Percentiles rank a stretch among this genome's conserved stretches.
These are phyloP conservation scores for Backusella westeae DNA, from an alignment of 192 early-diverging fungal species.

Conservation along the genomic window DNA sequence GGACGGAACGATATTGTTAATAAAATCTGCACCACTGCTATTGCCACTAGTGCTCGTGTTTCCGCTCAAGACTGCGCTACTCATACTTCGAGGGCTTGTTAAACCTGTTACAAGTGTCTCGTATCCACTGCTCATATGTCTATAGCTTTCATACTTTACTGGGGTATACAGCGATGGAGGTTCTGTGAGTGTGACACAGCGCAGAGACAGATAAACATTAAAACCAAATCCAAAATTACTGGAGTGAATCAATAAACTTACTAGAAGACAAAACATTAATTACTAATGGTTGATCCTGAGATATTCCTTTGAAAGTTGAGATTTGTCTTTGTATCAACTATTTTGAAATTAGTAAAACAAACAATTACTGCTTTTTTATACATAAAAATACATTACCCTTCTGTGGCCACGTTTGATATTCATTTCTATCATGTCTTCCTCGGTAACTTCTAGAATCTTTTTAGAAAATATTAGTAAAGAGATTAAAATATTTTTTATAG, in stretches of 20 bases:
- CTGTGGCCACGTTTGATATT: constrained; percentile 33
- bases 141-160: not conserved
- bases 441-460: constrained; percentile 32
- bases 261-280: constrained; percentile 7
- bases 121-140: not conserved
- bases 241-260: not conserved
- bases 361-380: no score
- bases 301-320: constrained; percentile 29
- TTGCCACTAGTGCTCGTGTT: not conserved
- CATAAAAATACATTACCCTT: constrained; percentile 21
- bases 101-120: not conserved
- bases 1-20: not conserved
- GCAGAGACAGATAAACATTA: not conserved
- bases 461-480: not conserved
- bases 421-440: constrained; percentile 30
- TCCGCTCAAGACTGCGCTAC: not conserved
- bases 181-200: not conserved
- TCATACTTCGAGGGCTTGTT: not conserved
- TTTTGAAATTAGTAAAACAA: not conserved
- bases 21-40: not conserved
- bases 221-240: not conserved
- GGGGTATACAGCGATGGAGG: not conserved
- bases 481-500: not conserved
- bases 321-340: constrained; percentile 36
- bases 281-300: constrained; percentile 6